Conservation (phyloP, 1,284 basidiomycete genomes). For the Mycosarcoma mackinlayi region DNA sequence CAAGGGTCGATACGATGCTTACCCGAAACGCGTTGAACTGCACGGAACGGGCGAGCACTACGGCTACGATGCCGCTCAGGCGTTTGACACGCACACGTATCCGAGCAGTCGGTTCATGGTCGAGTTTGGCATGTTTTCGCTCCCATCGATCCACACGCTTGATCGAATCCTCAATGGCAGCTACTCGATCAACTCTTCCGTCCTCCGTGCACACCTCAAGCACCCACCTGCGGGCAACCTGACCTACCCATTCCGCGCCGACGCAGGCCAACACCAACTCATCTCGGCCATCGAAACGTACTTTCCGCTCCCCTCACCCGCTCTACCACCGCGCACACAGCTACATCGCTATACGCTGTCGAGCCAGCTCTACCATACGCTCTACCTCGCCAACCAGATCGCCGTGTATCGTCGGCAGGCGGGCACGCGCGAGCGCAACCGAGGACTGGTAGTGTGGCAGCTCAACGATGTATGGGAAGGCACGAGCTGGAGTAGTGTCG, state of each 20-base stretch:
- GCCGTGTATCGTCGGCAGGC: constrained; percentile 76
- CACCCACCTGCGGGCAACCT: constrained; percentile 73
- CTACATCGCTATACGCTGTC: constrained; percentile 39
- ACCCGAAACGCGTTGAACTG: constrained; percentile 71
- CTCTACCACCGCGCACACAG: background rate
- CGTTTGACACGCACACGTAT: constrained; percentile 74
- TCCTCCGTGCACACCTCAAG: constrained; percentile 75
- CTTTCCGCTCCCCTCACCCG: constrained; percentile 54
- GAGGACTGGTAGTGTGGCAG: constrained; percentile 76
- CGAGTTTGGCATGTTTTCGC: constrained; percentile 77
- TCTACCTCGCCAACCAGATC: constrained; percentile 72
- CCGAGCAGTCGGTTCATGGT: constrained; percentile 75
- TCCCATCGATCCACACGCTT: constrained; percentile 76
- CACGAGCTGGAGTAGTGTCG: constrained; percentile 74
- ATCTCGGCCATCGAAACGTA: constrained; percentile 71
- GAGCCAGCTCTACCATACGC: constrained; percentile 44
- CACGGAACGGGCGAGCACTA: constrained; percentile 71
- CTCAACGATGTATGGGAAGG: constrained; percentile 79
- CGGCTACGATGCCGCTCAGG: constrained; percentile 73
- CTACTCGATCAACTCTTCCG: constrained; percentile 75
- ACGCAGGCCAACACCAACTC: constrained; percentile 74
- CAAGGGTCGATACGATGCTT: constrained; percentile 73
- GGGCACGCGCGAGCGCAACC: constrained; percentile 75
- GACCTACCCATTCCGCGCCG: constrained; percentile 74
- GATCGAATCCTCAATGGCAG: constrained; percentile 74